Evolutionary conservation across 139 green algal genomes (phyloP), one percentile per base, ranked within the genome.

Genomic region (Pseudopediastrum boryanum): DNA sequence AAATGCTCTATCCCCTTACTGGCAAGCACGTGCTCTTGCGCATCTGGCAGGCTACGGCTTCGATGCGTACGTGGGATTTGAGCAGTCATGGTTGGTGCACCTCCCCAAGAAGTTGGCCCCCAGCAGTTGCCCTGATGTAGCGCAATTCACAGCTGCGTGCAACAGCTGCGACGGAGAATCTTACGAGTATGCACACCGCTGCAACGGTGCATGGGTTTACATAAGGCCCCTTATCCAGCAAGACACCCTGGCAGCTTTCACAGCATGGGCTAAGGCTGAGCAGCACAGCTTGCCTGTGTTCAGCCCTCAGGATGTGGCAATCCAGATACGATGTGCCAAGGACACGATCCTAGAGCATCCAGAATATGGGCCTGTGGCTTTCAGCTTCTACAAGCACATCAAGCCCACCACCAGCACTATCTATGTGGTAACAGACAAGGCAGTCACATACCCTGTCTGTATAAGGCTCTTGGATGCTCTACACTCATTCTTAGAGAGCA

Each of bases 361-460:
- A n/a, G 70, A 77, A 42, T 79, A 48, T 59, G 72, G 72, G 16
- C 72, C 72, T 25, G 56, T 79, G 9, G 72, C 23, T 3, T 79
- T 79, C 56, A 71, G 56, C 56, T 79, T 71, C 56, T 79, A 63
- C 72, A 79, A 27, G 42, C 59, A 13, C 72, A 79, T 79, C 35
- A 35, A 61, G 9, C 2, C 56, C 13, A 48, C n/a, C 23, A 61
- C 72, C n/a, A 29, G 44, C 29, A 35, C 48, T 42, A 79, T 79
- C 31, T 36, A 62, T 21, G 44, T 71, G 19, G 54, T 79, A 3
- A 35, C 21, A 6, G 56, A 79, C 39, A 42, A 41, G 7, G 9
- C 27, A 6, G 39, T 27, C n/a, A 36, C 36, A 13, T 7, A 43
- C 10, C 39, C 25, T 38, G n/a, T 39, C 3, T 79, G 72, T 35